phyloP scores from a whole-genome alignment of 2,329 filamentous ascomycete species.

The Thyridium curvatum region DNA sequence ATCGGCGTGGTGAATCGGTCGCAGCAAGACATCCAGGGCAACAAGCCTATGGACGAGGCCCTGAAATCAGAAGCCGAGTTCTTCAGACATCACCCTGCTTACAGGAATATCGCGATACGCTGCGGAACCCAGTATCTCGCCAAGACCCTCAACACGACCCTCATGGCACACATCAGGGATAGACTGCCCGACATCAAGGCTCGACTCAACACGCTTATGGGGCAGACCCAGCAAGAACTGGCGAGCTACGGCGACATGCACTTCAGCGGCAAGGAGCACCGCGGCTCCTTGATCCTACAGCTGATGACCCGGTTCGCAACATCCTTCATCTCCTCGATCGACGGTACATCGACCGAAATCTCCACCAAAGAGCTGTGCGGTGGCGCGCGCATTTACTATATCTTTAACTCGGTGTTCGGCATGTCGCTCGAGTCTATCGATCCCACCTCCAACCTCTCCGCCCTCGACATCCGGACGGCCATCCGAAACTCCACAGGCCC shows the following conservation, averaged over 20 bases:
- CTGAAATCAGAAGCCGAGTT: conserved; percentile 87
- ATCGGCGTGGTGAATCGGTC: conserved; percentile 98
- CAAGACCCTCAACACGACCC: conserved; percentile 87
- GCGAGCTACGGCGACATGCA: conserved; percentile 97
- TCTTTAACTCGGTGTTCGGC: conserved; percentile 98
- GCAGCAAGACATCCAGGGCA: conserved; percentile 94
- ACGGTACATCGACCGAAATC: conserved; percentile 96
- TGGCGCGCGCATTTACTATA: conserved; percentile 94
- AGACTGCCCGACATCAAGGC: conserved; percentile 97
- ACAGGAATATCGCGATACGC: conserved; percentile 88
- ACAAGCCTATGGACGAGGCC: conserved; percentile 90
- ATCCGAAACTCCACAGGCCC: conserved; percentile 98
- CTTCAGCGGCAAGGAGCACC: conserved; percentile 94
- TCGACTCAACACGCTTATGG: conserved; percentile 95
- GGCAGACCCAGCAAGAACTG: conserved; percentile 97
- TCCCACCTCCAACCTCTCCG: conserved; percentile 89
- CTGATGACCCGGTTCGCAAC: conserved; percentile 98
- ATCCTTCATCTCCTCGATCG: conserved; percentile 96
- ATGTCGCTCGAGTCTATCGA: conserved; percentile 95
- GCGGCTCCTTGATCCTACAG: conserved; percentile 89
- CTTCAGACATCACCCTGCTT: conserved; percentile 94
- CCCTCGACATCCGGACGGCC: conserved; percentile 90
- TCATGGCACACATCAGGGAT: conserved; percentile 96
- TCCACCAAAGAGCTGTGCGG: conserved; percentile 97
- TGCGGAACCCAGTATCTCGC: conserved; percentile 93